These are phyloP conservation scores for Rhodotorula glutinis DNA, from an alignment of 1,284 basidiomycete genomes.

Conservation along the genomic window DNA sequence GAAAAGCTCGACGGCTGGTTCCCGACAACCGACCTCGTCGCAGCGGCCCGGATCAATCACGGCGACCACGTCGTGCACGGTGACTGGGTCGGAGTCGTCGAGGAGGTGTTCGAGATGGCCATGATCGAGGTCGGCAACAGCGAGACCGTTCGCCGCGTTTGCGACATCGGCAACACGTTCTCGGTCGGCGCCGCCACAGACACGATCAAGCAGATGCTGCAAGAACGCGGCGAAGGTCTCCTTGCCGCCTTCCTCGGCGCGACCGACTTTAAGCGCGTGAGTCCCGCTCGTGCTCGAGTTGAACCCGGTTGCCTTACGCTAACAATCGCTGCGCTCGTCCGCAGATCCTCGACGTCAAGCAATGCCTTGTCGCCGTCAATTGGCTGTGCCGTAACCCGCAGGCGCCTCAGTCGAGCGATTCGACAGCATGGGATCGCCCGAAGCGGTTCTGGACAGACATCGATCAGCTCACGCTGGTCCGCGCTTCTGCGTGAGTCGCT, in stretches of 20 bases:
- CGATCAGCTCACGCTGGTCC: constrained; percentile 55
- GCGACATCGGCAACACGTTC: constrained; percentile 53
- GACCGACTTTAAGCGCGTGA: constrained; percentile 15
- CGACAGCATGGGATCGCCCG: constrained; percentile 63
- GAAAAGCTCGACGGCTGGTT: constrained; percentile 64
- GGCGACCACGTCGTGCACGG: constrained; percentile 78
- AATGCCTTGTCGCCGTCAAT: constrained; percentile 72
- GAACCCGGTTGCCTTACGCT: constrained; percentile 45
- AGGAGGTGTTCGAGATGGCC: constrained; percentile 74
- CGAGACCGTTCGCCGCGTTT: constrained; percentile 63
- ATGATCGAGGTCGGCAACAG: constrained; percentile 56
- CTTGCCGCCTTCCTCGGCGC: constrained; percentile 26
- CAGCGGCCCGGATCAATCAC: constrained; percentile 46
- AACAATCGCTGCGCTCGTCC: constrained; percentile 41
- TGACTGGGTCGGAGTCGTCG: constrained; percentile 80
- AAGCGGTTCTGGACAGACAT: constrained; percentile 68
- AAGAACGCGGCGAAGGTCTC: constrained; percentile 32
- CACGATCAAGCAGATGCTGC: constrained; percentile 25
- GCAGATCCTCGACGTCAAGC: constrained; percentile 64
- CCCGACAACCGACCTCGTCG: constrained; percentile 37
- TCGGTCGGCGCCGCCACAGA: constrained; percentile 39
- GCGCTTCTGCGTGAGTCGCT: constrained; percentile 49
- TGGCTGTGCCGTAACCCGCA: constrained; percentile 89
- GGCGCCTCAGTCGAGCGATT: constrained; percentile 55
- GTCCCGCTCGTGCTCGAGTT: constrained; percentile 18